Evolutionary conservation across 352 stramenopile genomes (phyloP).

Genomic region (Blastocystis hominis): DNA sequence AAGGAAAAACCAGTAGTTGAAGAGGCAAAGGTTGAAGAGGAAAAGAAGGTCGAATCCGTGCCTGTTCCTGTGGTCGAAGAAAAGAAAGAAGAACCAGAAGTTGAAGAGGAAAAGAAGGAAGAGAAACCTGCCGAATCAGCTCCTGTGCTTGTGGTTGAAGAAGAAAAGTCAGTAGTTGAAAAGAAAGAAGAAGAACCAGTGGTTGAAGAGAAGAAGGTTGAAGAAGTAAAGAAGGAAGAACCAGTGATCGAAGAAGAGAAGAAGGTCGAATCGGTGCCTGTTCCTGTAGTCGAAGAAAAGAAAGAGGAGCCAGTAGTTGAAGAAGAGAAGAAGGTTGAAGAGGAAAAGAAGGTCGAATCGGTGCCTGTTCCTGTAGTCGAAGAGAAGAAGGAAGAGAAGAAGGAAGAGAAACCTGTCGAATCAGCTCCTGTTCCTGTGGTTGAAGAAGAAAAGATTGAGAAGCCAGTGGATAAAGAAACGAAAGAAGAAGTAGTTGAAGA

Average conservation of each 20-base stretch:
- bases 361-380: not conserved
- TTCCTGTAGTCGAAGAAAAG: not conserved
- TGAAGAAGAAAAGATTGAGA: not conserved
- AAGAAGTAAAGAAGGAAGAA: not conserved
- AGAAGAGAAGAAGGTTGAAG: not conserved
- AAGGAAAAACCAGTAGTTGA: not conserved
- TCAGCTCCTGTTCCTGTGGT: not conserved
- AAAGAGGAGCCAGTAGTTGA: not conserved
- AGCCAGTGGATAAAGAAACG: not conserved
- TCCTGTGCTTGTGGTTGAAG: not conserved
- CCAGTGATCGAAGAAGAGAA: not conserved
- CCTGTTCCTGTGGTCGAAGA: not conserved
- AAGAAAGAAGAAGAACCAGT: not conserved
- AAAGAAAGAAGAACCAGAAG: not conserved
- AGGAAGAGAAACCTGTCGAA: not conserved
- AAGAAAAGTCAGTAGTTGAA: not conserved
- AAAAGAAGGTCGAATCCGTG: not conserved
- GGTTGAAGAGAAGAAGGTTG: not conserved
- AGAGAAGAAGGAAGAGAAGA: not conserved
- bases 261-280: not conserved
- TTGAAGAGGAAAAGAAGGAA: not conserved
- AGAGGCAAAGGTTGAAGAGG: not conserved
- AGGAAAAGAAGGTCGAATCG: not conserved
- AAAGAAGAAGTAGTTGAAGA: not conserved
- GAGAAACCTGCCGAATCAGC: not conserved